Base-by-base conservation (phyloP, 768 basidiomycete genomes). In the Tricholoma bakamatsutake region DNA sequence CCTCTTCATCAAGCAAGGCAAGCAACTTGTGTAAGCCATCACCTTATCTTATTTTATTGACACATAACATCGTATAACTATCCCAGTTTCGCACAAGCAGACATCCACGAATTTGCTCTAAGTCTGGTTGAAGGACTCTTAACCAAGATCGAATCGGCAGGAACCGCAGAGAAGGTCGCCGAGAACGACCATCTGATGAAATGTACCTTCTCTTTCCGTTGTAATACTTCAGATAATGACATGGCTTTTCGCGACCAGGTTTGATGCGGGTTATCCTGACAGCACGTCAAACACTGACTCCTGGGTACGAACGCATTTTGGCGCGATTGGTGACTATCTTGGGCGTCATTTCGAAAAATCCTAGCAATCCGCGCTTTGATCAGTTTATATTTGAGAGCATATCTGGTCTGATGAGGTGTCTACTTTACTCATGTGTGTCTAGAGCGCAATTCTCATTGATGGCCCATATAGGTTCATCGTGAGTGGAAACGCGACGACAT, bases 141-240 rank as follows among this genome's bases (percentile, higher is more conserved):
- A 59, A 69, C 71, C 39, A 93, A 88, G 69, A 89, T 97, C 43
- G 92, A 94, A 68, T 71, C 74, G 40, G 88, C 84, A 5, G 80
- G 78, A 2, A 88, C 88, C 3, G 85, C 97, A 0, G 90, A 97
- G 67, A 95, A 96, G 73, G 83, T 96, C 31, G 93, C 96, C 0
- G 95, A 98, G 68, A 99, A 99, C 62, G 96, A 98, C 69, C 90
- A 97, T 69, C 74, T 98, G 48, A 99, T 98, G 94, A 94, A 92
- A 76, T 95, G 96, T 95, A 60, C 21, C 42, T 47, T 85, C 71
- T 10, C 5, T 21, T 35, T 13, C n/a, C 15, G 42, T 52, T 50
- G 10, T 31, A 15, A 12, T 21, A 6, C 35, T 46, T 3, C 12
- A 7, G 13, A n/a, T 13, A 2, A 21, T 54, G 49, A 61, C 21